Evolutionary conservation across 805 yeast species (phyloP), one percentile per base, ranked within the genome.

Genomic region (Hemisphaericaspora nanyangensis): DNA sequence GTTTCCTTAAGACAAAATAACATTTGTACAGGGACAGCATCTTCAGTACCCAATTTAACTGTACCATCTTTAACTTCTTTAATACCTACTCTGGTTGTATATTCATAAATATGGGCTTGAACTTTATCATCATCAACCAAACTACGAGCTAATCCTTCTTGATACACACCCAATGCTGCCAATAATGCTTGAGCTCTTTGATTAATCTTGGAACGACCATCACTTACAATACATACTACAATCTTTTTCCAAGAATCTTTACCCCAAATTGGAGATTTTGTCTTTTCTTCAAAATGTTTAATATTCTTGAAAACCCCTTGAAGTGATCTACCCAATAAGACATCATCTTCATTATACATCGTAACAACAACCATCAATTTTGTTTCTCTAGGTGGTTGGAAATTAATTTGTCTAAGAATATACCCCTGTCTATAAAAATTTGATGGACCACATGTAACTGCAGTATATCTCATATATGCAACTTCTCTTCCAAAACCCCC

Each of bases 371-470:
- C 68, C 63, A 80, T 68, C 55, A 80, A 58, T 56, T 80, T 85
- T 0, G 85, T 79, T 37, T 72, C 69, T 26, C 84, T 68, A 10
- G 72, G 69, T 37, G 54, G 56, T 12, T 74, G 76, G 54, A 77
- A 77, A 51, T 77, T 77, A 15, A 68, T 65, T 3, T 77, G 79
- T 31, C 85, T 67, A 42, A 80, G 65, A 31, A 71, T 70, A 58
- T 76, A 80, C 5, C 82, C 82, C 42, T 70, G 71, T 30, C 68
- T 59, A 43, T 67, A 66, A 56, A 80, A 80, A 42, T 80, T 79
- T 32, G 79, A 79, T 3, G 85, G 85, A n/a, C 82, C 84, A 52
- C 80, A 75, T 1, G 84, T 79, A 6, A 80, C 85, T 3, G 85
- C 85, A 1, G 73, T 65, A 54, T 79, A 79, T 47, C 82, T 59